These are phyloP conservation scores for Paecilomyces sp. DNA, from an alignment of 2,329 filamentous ascomycete species.

Conservation along the genomic window DNA sequence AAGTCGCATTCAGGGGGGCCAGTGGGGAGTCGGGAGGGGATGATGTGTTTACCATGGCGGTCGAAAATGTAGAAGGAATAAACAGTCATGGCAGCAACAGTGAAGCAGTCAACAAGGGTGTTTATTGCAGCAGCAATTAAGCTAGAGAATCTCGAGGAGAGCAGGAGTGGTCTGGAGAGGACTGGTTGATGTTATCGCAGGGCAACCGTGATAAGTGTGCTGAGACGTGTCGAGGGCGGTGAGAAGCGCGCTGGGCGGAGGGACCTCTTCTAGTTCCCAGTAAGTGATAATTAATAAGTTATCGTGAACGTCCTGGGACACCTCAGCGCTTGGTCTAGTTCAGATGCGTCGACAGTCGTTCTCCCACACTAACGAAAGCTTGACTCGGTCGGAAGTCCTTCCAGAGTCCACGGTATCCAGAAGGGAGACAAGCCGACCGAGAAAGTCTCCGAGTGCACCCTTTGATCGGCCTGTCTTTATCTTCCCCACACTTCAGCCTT, in stretches of 20 bases:
- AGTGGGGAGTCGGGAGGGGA: not conserved
- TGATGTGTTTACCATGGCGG: conserved; percentile 68
- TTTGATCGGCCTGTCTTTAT: not conserved
- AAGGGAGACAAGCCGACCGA: not conserved
- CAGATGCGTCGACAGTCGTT: not conserved
- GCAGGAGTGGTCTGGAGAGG: not conserved
- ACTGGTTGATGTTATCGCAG: not conserved
- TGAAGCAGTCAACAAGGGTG: conserved; percentile 3
- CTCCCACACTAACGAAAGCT: not conserved
- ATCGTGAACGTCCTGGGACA: not conserved
- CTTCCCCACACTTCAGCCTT: not conserved
- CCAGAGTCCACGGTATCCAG: not conserved
- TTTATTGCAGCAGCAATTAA: not conserved
- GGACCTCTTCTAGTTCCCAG: no score
- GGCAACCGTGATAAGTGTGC: not conserved
- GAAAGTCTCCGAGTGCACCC: not conserved
- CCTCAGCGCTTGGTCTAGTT: not conserved
- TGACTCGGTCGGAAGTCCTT: not conserved
- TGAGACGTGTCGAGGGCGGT: not conserved
- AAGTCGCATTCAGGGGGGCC: not conserved
- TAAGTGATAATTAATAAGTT: no score
- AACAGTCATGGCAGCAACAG: conserved; percentile 63
- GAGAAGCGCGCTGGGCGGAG: not conserved
- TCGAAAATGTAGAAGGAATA: conserved; percentile 99
- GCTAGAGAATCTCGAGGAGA: not conserved